A percentile compares a stretch with the other conserved stretches of the same genome.
phyloP scores from a whole-genome alignment of 768 basidiomycete species.

The Saitozyma sp. region DNA sequence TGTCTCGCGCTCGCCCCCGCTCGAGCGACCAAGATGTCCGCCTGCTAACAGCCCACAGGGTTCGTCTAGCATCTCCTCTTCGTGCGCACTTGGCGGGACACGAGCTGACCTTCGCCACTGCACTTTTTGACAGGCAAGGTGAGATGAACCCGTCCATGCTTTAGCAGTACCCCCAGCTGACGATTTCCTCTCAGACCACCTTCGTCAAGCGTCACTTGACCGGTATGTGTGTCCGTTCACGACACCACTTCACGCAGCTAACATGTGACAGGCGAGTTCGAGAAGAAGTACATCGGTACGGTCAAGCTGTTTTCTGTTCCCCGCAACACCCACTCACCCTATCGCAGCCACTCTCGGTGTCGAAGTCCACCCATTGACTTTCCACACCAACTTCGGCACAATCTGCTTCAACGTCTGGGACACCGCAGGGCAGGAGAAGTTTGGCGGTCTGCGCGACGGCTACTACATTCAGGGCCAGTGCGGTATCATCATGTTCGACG shows the following conservation, averaged over 20 bases:
- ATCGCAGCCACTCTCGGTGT: slow-evolving; percentile 92
- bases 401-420: slow-evolving; percentile 99
- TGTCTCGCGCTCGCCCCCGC: too few relatives aligned
- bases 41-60: background rate
- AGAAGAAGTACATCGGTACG: slow-evolving; percentile 99
- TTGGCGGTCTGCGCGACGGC: slow-evolving; percentile 95
- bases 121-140: slow-evolving; percentile 23
- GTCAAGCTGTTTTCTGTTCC: slow-evolving; percentile 9
- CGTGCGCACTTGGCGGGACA: too few relatives aligned
- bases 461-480: slow-evolving; percentile 65
- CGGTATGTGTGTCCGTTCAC: slow-evolving; percentile 25
- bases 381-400: slow-evolving; percentile 97
- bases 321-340: slow-evolving; percentile 3
- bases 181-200: slow-evolving; percentile 64
- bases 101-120: too few relatives aligned
- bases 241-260: background rate
- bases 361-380: slow-evolving; percentile 93
- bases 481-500: slow-evolving; percentile 99
- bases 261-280: slow-evolving; percentile 75
- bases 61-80: background rate
- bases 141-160: slow-evolving; percentile 8
- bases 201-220: slow-evolving; percentile 99
- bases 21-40: too few relatives aligned
- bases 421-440: slow-evolving; percentile 99
- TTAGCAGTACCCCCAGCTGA: slow-evolving; percentile 13